A percentile compares a stretch with the other conserved stretches of the same genome.
Conservation (phyloP, 805 yeast genomes). For the Suhomyces sp. region DNA sequence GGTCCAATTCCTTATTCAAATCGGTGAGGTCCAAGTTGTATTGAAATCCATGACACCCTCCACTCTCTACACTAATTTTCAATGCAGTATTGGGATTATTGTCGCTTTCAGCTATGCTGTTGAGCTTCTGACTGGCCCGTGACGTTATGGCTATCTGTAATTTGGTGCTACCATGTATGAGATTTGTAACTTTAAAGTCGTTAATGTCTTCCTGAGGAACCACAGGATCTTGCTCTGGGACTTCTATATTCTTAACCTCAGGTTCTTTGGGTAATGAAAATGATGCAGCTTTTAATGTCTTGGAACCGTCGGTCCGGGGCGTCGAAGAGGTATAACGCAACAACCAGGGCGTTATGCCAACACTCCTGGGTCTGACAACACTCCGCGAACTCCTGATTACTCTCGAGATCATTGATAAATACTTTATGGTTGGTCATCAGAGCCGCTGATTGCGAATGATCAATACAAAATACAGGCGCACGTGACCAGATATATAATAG, state of each 20-base stretch:
- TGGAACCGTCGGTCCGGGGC: background rate
- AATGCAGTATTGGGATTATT: slow-evolving; percentile 60
- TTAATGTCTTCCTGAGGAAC: slow-evolving; percentile 23
- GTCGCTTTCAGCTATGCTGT: slow-evolving; percentile 51
- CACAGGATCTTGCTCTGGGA: background rate
- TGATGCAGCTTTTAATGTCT: slow-evolving; percentile 3
- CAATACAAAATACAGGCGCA: background rate
- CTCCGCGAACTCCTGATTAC: background rate
- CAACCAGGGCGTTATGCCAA: background rate
- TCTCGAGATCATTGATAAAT: background rate
- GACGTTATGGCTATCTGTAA: slow-evolving; percentile 46
- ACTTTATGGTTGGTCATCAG: background rate
- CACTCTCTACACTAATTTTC: slow-evolving; percentile 80
- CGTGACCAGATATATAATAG: background rate
- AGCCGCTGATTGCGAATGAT: background rate
- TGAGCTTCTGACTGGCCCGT: slow-evolving; percentile 52
- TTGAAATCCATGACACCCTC: slow-evolving; percentile 98
- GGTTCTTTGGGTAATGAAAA: slow-evolving; percentile 2
- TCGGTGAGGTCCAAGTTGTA: slow-evolving; percentile 68
- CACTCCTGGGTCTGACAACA: background rate
- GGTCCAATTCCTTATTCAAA: slow-evolving; percentile 29
- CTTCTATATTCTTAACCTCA: background rate
- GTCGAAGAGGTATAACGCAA: background rate
- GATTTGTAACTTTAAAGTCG: slow-evolving; percentile 33
- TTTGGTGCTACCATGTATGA: slow-evolving; percentile 35